Base-by-base conservation (phyloP, 495 filamentous ascomycete genomes). In the Amniculicola lignicola region DNA sequence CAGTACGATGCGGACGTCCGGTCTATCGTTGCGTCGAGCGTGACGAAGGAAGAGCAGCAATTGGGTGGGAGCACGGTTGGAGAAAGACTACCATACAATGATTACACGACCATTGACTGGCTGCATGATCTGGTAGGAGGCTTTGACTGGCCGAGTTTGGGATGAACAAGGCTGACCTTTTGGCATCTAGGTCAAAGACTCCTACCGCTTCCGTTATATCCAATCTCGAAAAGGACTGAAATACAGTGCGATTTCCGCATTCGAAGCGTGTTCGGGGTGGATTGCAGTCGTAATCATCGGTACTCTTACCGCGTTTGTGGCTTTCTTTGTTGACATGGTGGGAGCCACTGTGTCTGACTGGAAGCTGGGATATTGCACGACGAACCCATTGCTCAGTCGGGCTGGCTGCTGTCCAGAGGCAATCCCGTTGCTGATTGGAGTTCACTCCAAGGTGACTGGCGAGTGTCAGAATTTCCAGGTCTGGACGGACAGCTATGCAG, bases 31-130 rank as follows among this genome's bases (percentile, higher is more conserved):
- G 47, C 51, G 21, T 64, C 63, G 28, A 49, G 65, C 23, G 37
- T 74, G 25, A 71, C 67, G 24, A 77, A 74, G 46, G 72, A 77
- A 28, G 77, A 79, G 57, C 69, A 69, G 55, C 69, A 68, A 9
- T 63, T 78, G 33, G 65, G 49, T 14, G 66, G 61, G 12, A 72
- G 70, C 12, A 67, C 72, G 9, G 68, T 82, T 18, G 78, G 79
- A 21, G 79, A 82, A 61, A 65, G 79, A 18, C 60, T 82, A 41
- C 76, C 76, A 5, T 82, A 81, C 65, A 79, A 80, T 65, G 74
- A 79, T 54, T 81, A 81, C 62, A 76, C 75, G 4, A 80, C 78
- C 2, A 78, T 80, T 58, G 79, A 82, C 63, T 82, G 78, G 77
- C 70, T 81, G 44, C 79, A 81, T 62, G 79, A 81, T 56, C 62